Evolutionary conservation across 2,329 filamentous ascomycete genomes (phyloP).

Genomic region (Nemania abortiva): DNA sequence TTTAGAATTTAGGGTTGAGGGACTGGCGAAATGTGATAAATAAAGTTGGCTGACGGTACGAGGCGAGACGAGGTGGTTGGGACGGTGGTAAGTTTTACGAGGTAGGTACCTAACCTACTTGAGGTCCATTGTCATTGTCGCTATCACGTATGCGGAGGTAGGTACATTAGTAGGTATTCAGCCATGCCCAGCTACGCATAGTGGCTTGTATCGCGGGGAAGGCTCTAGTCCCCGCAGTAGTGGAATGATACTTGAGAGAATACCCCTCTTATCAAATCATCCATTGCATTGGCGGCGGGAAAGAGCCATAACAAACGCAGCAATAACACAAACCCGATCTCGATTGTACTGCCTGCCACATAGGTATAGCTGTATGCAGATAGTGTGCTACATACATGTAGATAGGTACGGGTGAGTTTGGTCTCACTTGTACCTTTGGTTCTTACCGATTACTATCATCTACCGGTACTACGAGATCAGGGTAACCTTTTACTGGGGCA

Average conservation of each 20-base stretch:
- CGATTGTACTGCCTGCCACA: not conserved
- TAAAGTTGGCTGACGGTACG: constrained; percentile 1
- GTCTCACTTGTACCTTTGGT: not conserved
- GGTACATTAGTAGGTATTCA: not conserved
- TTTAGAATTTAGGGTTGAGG: not conserved
- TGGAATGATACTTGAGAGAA: not conserved
- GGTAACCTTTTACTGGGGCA: not conserved
- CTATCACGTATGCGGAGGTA: not conserved
- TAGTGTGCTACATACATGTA: not conserved
- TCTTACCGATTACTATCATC: too few species aligned
- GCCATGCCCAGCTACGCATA: not conserved
- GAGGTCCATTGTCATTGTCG: not conserved
- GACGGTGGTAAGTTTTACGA: not conserved
- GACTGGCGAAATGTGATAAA: constrained; percentile 1
- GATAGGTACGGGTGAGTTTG: not conserved
- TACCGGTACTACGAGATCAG: not conserved
- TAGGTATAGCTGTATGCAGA: not conserved
- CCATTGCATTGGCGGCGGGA: not conserved
- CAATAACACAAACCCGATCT: constrained; percentile 2
- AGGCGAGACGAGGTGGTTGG: not conserved
- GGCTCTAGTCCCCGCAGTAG: not conserved
- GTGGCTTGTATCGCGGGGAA: constrained; percentile 7
- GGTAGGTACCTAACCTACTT: not conserved
- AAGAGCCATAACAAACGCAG: not conserved
- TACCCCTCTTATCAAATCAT: not conserved